Evolutionary conservation across 192 early-diverging fungal genomes (phyloP).

Genomic region (Coemansia sp.): DNA sequence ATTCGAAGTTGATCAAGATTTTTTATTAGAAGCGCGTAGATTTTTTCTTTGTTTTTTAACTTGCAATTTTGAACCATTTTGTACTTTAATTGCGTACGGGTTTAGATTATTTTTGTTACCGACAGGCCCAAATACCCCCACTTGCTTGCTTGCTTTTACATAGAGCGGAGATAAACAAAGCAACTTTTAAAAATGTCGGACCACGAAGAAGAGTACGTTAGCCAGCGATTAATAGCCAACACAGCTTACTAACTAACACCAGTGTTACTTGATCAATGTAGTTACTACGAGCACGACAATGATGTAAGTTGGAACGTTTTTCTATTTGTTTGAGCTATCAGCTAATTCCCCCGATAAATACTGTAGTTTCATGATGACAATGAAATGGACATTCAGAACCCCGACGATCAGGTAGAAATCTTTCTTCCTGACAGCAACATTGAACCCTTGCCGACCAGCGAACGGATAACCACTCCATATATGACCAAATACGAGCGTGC

Average conservation of each 20-base stretch:
- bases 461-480: constrained; percentile 93
- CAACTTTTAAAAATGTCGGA: constrained; percentile 26
- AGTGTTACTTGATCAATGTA: constrained; percentile 3
- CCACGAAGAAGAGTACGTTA: constrained; percentile 35
- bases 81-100: no score
- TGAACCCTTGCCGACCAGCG: constrained; percentile 54
- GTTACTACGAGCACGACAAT: constrained; percentile 11
- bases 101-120: no score
- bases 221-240: neutral
- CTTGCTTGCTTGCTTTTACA: no score
- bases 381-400: constrained; percentile 32
- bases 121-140: no score
- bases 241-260: no score
- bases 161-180: no score
- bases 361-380: constrained; percentile 21
- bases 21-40: no score
- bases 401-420: constrained; percentile 44
- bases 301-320: neutral
- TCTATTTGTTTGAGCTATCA: no score
- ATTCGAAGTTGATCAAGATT: no score
- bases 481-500: constrained; percentile 99
- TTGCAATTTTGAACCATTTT: no score
- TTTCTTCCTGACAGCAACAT: constrained; percentile 38
- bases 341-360: no score
- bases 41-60: no score